Percentiles rank a stretch among this genome's conserved stretches.
These are phyloP conservation scores for Maudiozyma saulgeensis DNA, from an alignment of 805 yeast genomes.

Conservation along the genomic window DNA sequence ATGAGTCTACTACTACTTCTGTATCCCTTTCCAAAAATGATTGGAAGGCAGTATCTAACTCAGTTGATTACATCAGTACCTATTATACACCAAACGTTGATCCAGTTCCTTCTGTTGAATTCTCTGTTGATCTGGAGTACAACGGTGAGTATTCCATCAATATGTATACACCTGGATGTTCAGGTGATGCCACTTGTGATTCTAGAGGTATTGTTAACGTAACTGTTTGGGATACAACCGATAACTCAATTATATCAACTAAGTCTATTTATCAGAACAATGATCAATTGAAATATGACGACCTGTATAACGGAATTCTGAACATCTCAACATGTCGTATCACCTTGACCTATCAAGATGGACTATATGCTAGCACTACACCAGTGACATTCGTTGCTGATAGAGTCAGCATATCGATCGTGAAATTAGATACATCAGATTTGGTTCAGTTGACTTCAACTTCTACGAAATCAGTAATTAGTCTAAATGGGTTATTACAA, in stretches of 20 bases:
- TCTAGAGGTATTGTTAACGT: slow-evolving; percentile 73
- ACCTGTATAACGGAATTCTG: slow-evolving; percentile 60
- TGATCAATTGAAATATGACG: slow-evolving; percentile 69
- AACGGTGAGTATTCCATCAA: slow-evolving; percentile 74
- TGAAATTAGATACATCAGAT: slow-evolving; percentile 34
- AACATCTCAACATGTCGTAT: slow-evolving; percentile 38
- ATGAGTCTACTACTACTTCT: slow-evolving; percentile 11
- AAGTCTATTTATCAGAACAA: slow-evolving; percentile 67
- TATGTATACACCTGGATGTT: slow-evolving; percentile 84
- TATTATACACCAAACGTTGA: slow-evolving; percentile 29
- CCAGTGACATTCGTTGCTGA: slow-evolving; percentile 56
- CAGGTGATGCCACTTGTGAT: slow-evolving; percentile 53
- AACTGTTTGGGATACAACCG: slow-evolving; percentile 38
- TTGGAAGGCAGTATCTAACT: slow-evolving; percentile 26
- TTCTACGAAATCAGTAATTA: slow-evolving; percentile 27
- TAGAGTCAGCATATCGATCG: slow-evolving; percentile 43
- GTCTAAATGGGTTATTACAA: slow-evolving; percentile 74
- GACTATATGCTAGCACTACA: slow-evolving; percentile 20
- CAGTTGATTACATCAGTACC: slow-evolving; percentile 21
- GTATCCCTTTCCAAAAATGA: slow-evolving; percentile 22
- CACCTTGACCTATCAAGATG: slow-evolving; percentile 31
- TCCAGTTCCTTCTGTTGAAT: slow-evolving; percentile 33
- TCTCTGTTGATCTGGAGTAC: slow-evolving; percentile 25
- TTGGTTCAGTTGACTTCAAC: slow-evolving; percentile 6
- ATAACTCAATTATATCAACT: slow-evolving; percentile 33